Evolutionary conservation across 768 basidiomycete genomes (phyloP), one percentile per base, ranked within the genome.

Genomic region (Suillus subluteus): DNA sequence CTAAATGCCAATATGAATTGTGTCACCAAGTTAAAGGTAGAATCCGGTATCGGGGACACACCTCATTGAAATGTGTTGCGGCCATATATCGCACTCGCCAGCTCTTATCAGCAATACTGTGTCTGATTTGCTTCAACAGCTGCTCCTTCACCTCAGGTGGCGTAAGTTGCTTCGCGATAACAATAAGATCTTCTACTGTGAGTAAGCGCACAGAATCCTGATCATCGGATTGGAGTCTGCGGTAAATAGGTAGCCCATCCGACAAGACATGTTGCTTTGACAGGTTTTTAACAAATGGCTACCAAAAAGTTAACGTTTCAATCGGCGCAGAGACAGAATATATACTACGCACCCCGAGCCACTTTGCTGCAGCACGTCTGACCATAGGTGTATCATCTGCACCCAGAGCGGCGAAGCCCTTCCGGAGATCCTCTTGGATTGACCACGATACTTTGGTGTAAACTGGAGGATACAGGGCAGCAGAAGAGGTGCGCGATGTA

Each of bases 81-180:
- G 96, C 95, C 96, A 99, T 98, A 79, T 98, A 99, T 76, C 98
- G 85, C 63, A 99, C 98, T 71, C 98, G 85, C 98, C 98, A 99
- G 76, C 95, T 97, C 83, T 98, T 98, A 79, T 99, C 98, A 13
- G 89, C 84, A 59, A 98, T 90, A 69, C 92, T 93, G 67, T 91
- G 87, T 73, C 94, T 88, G 72, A 98, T 90, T 77, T 96, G 92
- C 70, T 91, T 90, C 69, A 96, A 81, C 32, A 99, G 80, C 70
- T 97, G 91, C 66, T 94, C 92, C 76, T 96, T 95, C 50, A 96
- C 90, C 80, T 99, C 96, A n/a, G 89, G 81, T 2, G 95, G 91
- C 11, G 88, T 82, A 67, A 99, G 85, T 69, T 91, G 88, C 74
- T 92, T 84, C 38, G 95, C 94, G 75, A 99, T 92, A 66, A 91